Evolutionary conservation across 2,329 filamentous ascomycete genomes (phyloP), one percentile per base, ranked within the genome.

Genomic region (Ascochyta fabae): DNA sequence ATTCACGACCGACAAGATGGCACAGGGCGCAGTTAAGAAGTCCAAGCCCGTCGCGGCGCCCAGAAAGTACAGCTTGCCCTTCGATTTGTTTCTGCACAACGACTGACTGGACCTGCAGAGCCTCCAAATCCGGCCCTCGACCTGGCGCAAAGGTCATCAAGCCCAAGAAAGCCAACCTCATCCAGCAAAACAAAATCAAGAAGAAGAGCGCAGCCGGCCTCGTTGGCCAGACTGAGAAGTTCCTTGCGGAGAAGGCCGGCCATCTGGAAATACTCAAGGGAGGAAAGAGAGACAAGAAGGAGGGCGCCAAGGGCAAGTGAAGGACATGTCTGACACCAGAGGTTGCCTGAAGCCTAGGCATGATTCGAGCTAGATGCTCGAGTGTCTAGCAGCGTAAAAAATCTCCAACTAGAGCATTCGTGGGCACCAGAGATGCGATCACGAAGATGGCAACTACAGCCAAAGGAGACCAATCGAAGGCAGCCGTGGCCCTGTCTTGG

Each of bases 191-290:
- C 61, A 86, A 86, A 67, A 80, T 89, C 71, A 85, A 83, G 48
- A 89, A 83, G 83, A 88, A 89, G 81, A 80, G 85, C 59, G 82
- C 85, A 0, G 78, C 84, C 0, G 87, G 87, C 0, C 75, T 91
- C 36, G 83, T 83, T 3, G 83, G 82, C 0, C 80, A 85, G 76
- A 91, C 88, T n/a, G 88, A 91, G 69, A 83, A 83, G 58, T 83
- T 81, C 59, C 79, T 91, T 9, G 88, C 87, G 12, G 79, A 85
- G 58, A 85, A 85, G 67, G 88, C 87, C 5, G 88, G 88, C 13
- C 88, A 91, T 80, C 68, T 91, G 68, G 88, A 91, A 73, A 69
- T 91, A 67, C 72, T 91, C 67, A 81, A 80, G 53, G 86, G 87
- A 2, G 87, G 86, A 12, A 89, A 88, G 81, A 88, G 84, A 75